Base-by-base conservation (phyloP, 306 rosid species). In the Vicia sativa region DNA sequence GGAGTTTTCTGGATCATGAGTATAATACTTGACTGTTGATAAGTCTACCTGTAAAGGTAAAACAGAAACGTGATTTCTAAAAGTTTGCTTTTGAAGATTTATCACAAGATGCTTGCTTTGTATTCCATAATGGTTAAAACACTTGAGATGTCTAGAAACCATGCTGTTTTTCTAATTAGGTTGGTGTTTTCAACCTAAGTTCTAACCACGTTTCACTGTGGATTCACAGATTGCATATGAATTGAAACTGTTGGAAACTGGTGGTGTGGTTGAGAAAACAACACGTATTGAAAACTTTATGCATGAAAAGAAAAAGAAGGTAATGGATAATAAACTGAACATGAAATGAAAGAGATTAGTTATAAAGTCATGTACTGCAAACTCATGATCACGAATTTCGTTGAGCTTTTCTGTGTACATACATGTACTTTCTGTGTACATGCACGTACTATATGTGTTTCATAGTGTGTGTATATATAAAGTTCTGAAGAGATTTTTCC, bases 81-180 rank as follows among this genome's bases (percentile, higher is more conserved):
- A 80, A 73, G 79, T 53, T 21, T 65, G 49, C 50, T 57, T 77
- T 71, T 18, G 5, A 11, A 26, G 53, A 59, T n/a, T 44, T 53
- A 46, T 81, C 85, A 81, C 85, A 67, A 75, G 85, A 81, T 64
- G 31, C 45, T 67, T 80, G 78, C 75, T 61, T 54, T 52, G 59
- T 45, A 52, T 18, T 21, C 26, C 31, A 52, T 11, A 53, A 79
- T 41, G 45, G 65, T 11, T 61, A 9, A 35, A 59, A 59, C 42
- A 57, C 42, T 10, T 68, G 3, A 56, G 49, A 11, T 16, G 44
- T 62, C 67, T 44, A 67, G 75, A 78, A 53, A 44, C 6, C n/a
- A 16, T 6, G 10, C 11, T 29, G n/a, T 37, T 10, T 54, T 62
- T 68, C 68, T 58, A 60, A 53, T 74, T 69, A 62, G 82, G 76